Base-by-base conservation (phyloP, 208 protist genomes). In the Leishmania martiniquensis region DNA sequence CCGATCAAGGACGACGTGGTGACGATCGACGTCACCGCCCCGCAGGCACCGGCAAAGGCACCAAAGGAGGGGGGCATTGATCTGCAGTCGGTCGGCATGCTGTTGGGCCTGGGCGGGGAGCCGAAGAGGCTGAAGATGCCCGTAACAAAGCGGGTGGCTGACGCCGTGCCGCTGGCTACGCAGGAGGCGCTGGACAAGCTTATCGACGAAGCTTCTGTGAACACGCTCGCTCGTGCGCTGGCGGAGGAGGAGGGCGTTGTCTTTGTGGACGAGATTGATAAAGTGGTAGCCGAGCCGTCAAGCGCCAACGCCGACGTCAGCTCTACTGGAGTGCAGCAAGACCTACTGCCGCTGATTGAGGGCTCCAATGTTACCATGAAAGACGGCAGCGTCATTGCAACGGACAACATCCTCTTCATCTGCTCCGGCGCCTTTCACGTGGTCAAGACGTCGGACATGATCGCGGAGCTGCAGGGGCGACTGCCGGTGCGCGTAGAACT, bases 211-310 rank as follows among this genome's bases (percentile, higher is more conserved):
- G 88, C 91, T n/a, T 82, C 86, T 10, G 88, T 99, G n/a, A 93
- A 91, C 76, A 89, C 93, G 37, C 82, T 96, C 25, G 97, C 95
- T 17, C 84, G 90, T 32, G 83, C 87, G 10, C 75, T 97, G 54
- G 87, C 93, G 17, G 96, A 99, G 84, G 85, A 98, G 77, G 95
- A 99, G 74, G 99, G 98, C 49, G 98, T 99, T 62, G 98, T 99
- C 13, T 99, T 99, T 78, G 98, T 99, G 69, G 99, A 99, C 83
- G 99, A 99, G 77, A 99, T 99, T 78, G 99, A 99, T 89, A 99
- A 99, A 89, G 99, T 98, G 22, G 94, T 98, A 17, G 77, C 85
- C 6, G 91, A 97, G 49, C 83, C 82, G 25, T 81, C 82, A 32
- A 87, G 82, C 74, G 75, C 68, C 10, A 89, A 85, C 77, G 87